These are phyloP conservation scores for Daldinia bambusicola DNA, from an alignment of 495 filamentous ascomycete genomes.

Conservation along the genomic window DNA sequence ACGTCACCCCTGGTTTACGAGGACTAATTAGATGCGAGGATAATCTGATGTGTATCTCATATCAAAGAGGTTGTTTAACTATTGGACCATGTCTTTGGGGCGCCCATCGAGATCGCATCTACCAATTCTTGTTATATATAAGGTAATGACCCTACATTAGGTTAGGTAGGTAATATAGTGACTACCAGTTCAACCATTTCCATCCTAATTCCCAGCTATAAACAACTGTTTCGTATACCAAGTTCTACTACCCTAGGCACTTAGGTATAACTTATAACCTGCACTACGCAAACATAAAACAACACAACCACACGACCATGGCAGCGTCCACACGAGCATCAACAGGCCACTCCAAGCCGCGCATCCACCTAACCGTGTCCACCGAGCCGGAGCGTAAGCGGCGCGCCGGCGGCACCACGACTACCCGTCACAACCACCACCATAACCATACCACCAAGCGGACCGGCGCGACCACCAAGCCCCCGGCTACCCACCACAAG, in stretches of 20 bases:
- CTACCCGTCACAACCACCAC: constrained; percentile 15
- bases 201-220: too few relatives aligned
- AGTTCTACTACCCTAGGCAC: too few relatives aligned
- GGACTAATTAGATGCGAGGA: constrained; percentile 37
- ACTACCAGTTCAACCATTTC: neutral
- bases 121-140: neutral
- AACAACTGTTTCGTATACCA: too few relatives aligned
- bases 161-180: too few relatives aligned
- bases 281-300: too few relatives aligned
- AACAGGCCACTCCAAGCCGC: constrained; percentile 44
- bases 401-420: constrained; percentile 16
- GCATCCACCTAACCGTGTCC: constrained; percentile 39
- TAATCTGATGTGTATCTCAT: constrained; percentile 15
- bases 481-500: constrained; percentile 50
- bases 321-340: constrained; percentile 48
- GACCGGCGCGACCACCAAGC: constrained; percentile 31
- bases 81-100: neutral
- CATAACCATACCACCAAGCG: constrained; percentile 27
- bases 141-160: too few relatives aligned
- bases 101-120: constrained; percentile 4
- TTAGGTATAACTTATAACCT: too few relatives aligned
- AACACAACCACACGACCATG: constrained; percentile 31
- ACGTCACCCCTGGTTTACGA: constrained; percentile 33
- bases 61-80: constrained; percentile 13
- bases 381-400: constrained; percentile 47